phyloP scores from a whole-genome alignment of 1,139 yeast genomes.

The Nakaseomyces nivariensis region DNA sequence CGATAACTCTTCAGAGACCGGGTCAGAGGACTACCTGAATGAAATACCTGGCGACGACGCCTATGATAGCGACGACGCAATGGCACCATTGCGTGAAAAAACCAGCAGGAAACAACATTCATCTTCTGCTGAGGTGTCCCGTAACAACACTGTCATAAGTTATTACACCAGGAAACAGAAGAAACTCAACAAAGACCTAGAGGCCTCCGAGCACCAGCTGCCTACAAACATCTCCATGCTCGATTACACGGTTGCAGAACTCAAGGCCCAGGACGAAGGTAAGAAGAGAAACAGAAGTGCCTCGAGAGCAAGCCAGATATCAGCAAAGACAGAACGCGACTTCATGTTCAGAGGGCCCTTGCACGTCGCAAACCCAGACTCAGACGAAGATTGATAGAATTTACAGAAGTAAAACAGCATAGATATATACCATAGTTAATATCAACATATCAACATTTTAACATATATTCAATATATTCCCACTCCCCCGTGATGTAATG shows the following conservation, averaged over 20 bases:
- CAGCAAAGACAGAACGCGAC: conserved; percentile 8
- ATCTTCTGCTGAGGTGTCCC: conserved; percentile 9
- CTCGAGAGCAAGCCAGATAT: conserved; percentile 11
- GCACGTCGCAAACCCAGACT: conserved; percentile 21
- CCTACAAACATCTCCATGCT: conserved; percentile 15
- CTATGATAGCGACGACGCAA: conserved; percentile 28
- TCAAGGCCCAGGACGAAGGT: conserved; percentile 3
- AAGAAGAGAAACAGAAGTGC: conserved; percentile 3
- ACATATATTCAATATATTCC: background rate
- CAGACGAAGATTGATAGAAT: conserved; percentile 13
- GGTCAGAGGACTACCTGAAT: conserved; percentile 17
- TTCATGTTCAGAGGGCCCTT: conserved; percentile 7
- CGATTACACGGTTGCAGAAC: conserved; percentile 9
- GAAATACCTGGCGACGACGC: conserved; percentile 32
- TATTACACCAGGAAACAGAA: conserved; percentile 26
- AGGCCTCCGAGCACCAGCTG: conserved; percentile 15
- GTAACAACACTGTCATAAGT: conserved; percentile 26
- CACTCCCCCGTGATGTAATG: too few relatives aligned
- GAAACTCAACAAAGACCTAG: conserved; percentile 21
- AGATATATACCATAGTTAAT: background rate
- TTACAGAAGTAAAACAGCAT: too few relatives aligned
- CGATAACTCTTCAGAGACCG: conserved; percentile 10
- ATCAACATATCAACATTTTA: background rate
- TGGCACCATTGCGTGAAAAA: conserved; percentile 28
- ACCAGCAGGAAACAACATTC: conserved; percentile 5